Evolutionary conservation across 768 basidiomycete genomes (phyloP), one percentile per base, ranked within the genome.

Genomic region (Termitomyces sp.): DNA sequence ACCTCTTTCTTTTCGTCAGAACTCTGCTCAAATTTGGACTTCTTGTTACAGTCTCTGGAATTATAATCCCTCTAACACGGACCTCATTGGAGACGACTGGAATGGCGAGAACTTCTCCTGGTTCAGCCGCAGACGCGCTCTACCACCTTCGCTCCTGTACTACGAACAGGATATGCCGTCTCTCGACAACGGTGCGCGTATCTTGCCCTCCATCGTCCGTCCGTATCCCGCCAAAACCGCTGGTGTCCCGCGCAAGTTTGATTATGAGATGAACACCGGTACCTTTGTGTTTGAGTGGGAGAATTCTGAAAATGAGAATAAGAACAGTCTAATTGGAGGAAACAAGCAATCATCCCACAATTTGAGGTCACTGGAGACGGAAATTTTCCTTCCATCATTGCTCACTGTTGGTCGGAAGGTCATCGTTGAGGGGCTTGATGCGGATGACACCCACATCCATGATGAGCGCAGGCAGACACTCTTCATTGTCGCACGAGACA

Each of bases 71-170:
- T 74, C 78, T 51, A 98, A 98, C 70, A 78, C 80, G 40, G 94
- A 98, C 67, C 63, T 69, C 17, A 63, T 70, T 26, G 96, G 96
- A 15, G 95, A 98, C 67, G 71, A 85, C 67, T 97, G 95, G 95
- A 96, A 95, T 63, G 92, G 90, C 53, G 95, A 99, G 71, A 97
- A 95, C 72, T 98, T 99, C 68, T 94, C 92, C 1, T 97, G 92
- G 91, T 98, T 93, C 78, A 85, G 84, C 64, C 73, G 74, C 43
- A 71, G 68, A 37, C 82, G 86, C 15, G 84, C 80, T 1, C 72
- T 83, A 50, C 87, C 81, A 1, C 65, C 77, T 0, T 79, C 78
- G 0, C 66, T 84, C 41, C 74, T 87, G 12, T 79, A 78, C 60
- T 77, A 80, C 54, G 77, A 80, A 9, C 89, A 90, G 68, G 73